Evolutionary conservation across 371 early-diverging fungal genomes (phyloP), one percentile per base, ranked within the genome.

Genomic region (Batrachochytrium dendrobatidis): DNA sequence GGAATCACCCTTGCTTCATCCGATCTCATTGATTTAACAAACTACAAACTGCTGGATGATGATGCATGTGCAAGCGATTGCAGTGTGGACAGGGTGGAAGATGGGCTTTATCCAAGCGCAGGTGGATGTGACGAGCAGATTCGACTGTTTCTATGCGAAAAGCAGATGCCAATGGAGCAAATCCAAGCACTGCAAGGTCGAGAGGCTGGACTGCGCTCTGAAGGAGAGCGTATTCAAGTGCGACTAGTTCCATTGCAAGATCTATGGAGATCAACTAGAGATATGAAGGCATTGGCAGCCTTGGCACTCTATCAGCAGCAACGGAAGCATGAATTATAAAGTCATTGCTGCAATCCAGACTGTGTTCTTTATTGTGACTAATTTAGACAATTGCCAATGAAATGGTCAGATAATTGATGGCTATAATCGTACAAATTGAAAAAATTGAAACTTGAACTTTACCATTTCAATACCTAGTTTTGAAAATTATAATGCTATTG

Each of bases 61-160:
- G 12, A 5, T 26, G 5, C 3, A 12, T 20, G 12, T 26, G 46
- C 46, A 26, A 75, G 75, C 60, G 61, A 58, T 25, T 7, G 15
- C 2, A 5, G 22, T 30, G 46, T 24, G 4, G 17, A 20, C 33
- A 26, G 10, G 15, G 31, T 30, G 20, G 34, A 46, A 32, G 1
- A 46, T 44, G 89, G 88, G 0, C 76, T 83, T 7, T 88, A 86
- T 48, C 86, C 90, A 3, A 87, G 87, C 20, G 80, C 87, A 0
- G 92, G 91, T 12, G 90, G 88, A 24, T 88, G 77, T 68, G 91
- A 92, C 62, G 92, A 92, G 72, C 82, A 77, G 61, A 53, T 92
- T 45, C 72, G 84, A 33, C 67, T 92, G 7, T 89, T 83, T 71
- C 71, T 81, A 20, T 83, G 86, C 59, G 68, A 79, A 24, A 88